Evolutionary conservation across 1,284 basidiomycete species (phyloP).

Genomic region (Boletus hoseneyae): DNA sequence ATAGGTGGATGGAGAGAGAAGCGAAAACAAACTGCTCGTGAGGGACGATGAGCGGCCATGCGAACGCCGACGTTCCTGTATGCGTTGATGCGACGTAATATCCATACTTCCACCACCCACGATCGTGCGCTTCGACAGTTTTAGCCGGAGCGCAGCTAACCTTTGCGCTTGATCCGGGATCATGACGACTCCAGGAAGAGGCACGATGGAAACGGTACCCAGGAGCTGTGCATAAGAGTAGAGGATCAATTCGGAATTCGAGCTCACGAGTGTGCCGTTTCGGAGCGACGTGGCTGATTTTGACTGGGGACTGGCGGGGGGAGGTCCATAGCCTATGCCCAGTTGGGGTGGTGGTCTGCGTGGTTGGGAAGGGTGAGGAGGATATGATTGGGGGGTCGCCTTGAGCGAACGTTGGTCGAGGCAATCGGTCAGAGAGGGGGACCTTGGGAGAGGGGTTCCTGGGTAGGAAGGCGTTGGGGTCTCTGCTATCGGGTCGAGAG

Average conservation of each 20-base stretch:
- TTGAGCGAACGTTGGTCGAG: slow-evolving; percentile 17
- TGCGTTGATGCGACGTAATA: slow-evolving; percentile 44
- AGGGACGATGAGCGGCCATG: slow-evolving; percentile 54
- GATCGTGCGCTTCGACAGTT: slow-evolving; percentile 46
- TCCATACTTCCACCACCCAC: slow-evolving; percentile 78
- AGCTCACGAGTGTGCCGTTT: slow-evolving; percentile 40
- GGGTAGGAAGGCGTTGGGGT: slow-evolving; percentile 39
- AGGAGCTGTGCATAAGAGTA: slow-evolving; percentile 85
- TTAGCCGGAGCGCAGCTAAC: slow-evolving; percentile 46
- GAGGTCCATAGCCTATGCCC: slow-evolving; percentile 46
- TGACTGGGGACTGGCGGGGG: slow-evolving; percentile 9
- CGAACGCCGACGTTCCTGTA: slow-evolving; percentile 33
- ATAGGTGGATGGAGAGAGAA: slow-evolving; percentile 42
- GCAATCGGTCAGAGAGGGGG: slow-evolving; percentile 24
- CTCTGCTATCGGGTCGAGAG: slow-evolving; percentile 69
- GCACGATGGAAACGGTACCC: slow-evolving; percentile 54
- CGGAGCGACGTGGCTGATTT: slow-evolving; percentile 24
- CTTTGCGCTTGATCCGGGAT: slow-evolving; percentile 41
- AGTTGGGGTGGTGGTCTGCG: slow-evolving; percentile 34
- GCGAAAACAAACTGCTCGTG: slow-evolving; percentile 52
- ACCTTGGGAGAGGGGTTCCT: slow-evolving; percentile 35
- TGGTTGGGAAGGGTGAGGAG: slow-evolving; percentile 18
- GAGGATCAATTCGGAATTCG: slow-evolving; percentile 68
- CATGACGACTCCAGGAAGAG: slow-evolving; percentile 32
- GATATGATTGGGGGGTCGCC: slow-evolving; percentile 19